A percentile compares a stretch with the other conserved stretches of the same genome.
Conservation (phyloP, 2,329 filamentous ascomycete genomes). For the Fusarium keratoplasticum region DNA sequence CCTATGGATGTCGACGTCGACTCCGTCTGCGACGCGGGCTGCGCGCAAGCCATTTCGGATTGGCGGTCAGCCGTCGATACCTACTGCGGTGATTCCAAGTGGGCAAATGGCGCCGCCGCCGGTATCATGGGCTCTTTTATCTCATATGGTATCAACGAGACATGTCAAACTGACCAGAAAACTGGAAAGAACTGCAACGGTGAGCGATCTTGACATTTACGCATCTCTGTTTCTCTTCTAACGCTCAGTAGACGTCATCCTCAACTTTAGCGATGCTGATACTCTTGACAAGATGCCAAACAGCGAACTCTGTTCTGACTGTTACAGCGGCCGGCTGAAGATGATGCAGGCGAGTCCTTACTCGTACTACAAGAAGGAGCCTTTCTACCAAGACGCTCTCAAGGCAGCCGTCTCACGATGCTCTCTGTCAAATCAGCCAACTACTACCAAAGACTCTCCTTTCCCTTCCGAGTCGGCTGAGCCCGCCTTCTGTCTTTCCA, state of each 20-base stretch:
- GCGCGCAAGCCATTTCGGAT: not conserved
- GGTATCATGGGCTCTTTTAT: not conserved
- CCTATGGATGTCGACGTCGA: not conserved
- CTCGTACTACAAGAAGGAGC: constrained; percentile 9
- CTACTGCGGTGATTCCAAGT: not conserved
- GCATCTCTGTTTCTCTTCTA: not conserved
- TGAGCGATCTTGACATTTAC: not conserved
- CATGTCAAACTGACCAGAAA: not conserved
- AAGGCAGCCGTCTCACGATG: not conserved
- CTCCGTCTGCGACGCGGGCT: not conserved
- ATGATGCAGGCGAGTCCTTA: not conserved
- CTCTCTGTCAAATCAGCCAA: constrained; percentile 2
- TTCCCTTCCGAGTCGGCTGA: constrained; percentile 2
- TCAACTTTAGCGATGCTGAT: not conserved
- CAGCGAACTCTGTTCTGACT: not conserved
- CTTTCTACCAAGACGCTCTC: constrained; percentile 18
- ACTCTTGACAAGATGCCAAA: not conserved
- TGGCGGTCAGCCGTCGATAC: not conserved
- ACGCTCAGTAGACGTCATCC: too few relatives aligned
- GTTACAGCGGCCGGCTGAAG: not conserved
- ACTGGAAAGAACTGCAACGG: not conserved
- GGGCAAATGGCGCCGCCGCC: not conserved
- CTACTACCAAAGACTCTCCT: not conserved
- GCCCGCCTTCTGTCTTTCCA: constrained; percentile 8
- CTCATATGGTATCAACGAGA: not conserved